These are phyloP conservation scores for Spencermartinsiella europaea DNA, from an alignment of 805 yeast genomes.

Conservation along the genomic window DNA sequence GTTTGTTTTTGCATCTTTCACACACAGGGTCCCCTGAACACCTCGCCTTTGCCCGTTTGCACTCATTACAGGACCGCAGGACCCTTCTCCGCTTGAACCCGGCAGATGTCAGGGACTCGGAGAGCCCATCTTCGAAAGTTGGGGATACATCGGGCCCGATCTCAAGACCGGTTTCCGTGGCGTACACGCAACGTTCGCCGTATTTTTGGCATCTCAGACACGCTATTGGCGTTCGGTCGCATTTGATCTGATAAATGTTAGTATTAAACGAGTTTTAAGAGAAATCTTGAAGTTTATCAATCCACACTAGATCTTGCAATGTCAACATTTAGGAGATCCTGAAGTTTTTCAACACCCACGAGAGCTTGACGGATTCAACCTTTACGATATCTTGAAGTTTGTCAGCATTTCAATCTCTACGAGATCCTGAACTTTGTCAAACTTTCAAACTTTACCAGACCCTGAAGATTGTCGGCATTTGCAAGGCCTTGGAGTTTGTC, in stretches of 20 bases:
- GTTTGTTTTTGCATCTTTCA: conserved; percentile 9
- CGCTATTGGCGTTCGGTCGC: conserved; percentile 14
- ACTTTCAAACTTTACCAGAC: no score
- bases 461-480: no score
- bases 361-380: no score
- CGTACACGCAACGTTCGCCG: conserved; percentile 12
- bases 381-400: no score
- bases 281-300: no score
- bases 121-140: neutral
- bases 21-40: conserved; percentile 13
- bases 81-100: conserved; percentile 14
- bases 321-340: no score
- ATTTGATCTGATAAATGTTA: conserved; percentile 15
- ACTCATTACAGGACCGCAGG: conserved; percentile 12
- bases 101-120: conserved; percentile 8
- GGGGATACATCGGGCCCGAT: conserved; percentile 2
- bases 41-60: conserved; percentile 11
- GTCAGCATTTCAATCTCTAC: no score
- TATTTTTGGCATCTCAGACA: conserved; percentile 12
- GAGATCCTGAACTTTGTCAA: no score
- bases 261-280: no score
- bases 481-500: no score
- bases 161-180: neutral
- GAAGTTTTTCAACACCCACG: no score
- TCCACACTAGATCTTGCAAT: no score